Evolutionary conservation across 371 early-diverging fungal genomes (phyloP).

Genomic region (Mortierella sp.): DNA sequence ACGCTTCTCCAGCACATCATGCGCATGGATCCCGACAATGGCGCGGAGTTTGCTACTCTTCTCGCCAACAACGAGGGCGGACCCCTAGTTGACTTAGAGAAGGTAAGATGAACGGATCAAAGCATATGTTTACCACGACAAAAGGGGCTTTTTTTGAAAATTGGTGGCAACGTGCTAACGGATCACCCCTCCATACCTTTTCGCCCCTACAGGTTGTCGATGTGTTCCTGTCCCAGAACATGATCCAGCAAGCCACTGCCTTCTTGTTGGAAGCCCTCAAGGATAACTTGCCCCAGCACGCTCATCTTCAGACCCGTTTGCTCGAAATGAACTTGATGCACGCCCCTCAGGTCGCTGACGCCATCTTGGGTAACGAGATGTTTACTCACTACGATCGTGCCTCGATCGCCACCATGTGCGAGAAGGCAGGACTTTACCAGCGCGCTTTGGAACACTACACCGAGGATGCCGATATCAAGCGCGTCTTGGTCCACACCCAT

Average conservation of each 20-base stretch:
- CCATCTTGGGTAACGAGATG: constrained; percentile 95
- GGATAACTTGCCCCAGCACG: constrained; percentile 91
- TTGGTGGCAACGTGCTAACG: background rate
- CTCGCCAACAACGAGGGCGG: constrained; percentile 88
- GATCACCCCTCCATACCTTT: background rate
- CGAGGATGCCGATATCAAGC: constrained; percentile 95
- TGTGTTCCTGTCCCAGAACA: constrained; percentile 90
- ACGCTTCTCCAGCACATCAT: constrained; percentile 91
- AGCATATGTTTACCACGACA: background rate
- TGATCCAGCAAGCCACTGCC: constrained; percentile 96
- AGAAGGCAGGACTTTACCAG: constrained; percentile 97
- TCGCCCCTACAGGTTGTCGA: constrained; percentile 78
- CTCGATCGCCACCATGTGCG: constrained; percentile 93
- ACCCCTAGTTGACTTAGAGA: constrained; percentile 88
- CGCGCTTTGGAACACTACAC: constrained; percentile 97
- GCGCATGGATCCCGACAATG: constrained; percentile 93
- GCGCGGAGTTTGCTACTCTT: constrained; percentile 92
- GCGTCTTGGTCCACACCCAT: constrained; percentile 93
- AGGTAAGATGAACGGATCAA: constrained; percentile 46
- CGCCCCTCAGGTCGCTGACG: constrained; percentile 98
- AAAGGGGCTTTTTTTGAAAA: background rate
- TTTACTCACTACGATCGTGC: constrained; percentile 95
- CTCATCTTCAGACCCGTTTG: constrained; percentile 92
- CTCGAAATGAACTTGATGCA: constrained; percentile 97
- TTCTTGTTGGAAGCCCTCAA: constrained; percentile 97